Base-by-base conservation (phyloP, 805 yeast species). In the Starmerella kuoi region DNA sequence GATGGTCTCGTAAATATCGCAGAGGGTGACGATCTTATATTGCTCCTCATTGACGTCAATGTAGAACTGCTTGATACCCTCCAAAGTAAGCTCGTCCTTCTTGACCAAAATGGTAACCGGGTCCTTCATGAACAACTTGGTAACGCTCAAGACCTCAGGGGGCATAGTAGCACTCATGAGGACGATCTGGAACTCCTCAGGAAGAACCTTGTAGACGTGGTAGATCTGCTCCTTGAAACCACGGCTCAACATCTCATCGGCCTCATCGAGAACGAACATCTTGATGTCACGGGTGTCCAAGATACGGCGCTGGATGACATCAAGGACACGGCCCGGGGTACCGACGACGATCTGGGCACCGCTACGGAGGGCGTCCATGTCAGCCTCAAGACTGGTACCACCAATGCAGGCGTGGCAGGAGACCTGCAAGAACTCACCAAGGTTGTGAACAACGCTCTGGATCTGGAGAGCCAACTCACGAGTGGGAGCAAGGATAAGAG, bases 401-500 rank as follows among this genome's bases (percentile, higher is more conserved):
- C 98, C 98, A 59, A 91, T 84, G 66, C 94, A 88, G 41, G 97
- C 95, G 63, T 91, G 96, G 57, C 91, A 87, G 51, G 79, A 76
- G 48, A 88, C 74, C 59, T 84, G 79, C 79, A 91, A 77, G 72
- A 82, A 84, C 65, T 77, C 76, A 52, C 97, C 96, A 55, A 91
- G 73, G 55, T 87, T 81, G 61, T 78, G 71, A 40, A 88, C 84
- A 55, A 91, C 98, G 62, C 79, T 83, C 68, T 85, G 94, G 63
- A 91, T 91, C 73, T 91, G 98, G 55, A 77, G 70, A 38, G 97
- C 97, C 64, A 91, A 75, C 72, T 88, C 98, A 71, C 98, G 80
- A 54, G 98, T 88, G 58, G 98, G 97, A 44, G 95, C 88, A 55
- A 88, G 73, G 54, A 91, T 85, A 61, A 91, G 73, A 48, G 95